Evolutionary conservation across 2,329 filamentous ascomycete species (phyloP).

Genomic region (Beauveria caledonica): DNA sequence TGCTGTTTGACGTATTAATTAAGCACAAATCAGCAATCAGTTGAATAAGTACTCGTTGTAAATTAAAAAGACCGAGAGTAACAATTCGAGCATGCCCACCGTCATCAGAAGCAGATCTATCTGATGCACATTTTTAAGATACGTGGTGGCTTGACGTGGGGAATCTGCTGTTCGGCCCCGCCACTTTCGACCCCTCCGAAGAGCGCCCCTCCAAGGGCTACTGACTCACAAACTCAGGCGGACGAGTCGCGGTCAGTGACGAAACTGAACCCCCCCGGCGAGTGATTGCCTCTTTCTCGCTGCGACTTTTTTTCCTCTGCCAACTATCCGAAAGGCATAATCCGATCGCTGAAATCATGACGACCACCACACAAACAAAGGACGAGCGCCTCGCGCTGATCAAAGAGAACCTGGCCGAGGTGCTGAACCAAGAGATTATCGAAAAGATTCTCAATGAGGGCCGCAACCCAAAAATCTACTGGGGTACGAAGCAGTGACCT

Average conservation of each 20-base stretch:
- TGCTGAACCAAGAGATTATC: slow-evolving; percentile 78
- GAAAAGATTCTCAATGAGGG: slow-evolving; percentile 63
- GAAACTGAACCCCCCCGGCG: neutral
- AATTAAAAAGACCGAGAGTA: neutral
- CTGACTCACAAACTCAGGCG: slow-evolving; percentile 6
- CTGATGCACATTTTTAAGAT: neutral
- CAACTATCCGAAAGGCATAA: neutral
- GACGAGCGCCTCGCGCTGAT: slow-evolving; percentile 67
- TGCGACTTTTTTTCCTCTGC: neutral
- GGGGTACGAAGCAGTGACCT: slow-evolving; percentile 44
- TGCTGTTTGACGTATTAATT: neutral
- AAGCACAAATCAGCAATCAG: neutral
- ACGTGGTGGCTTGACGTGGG: neutral
- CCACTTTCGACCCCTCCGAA: slow-evolving; percentile 7
- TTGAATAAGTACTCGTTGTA: neutral
- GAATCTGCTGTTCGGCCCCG: neutral
- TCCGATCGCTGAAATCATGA: neutral
- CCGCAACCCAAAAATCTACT: slow-evolving; percentile 71
- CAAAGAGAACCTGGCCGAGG: slow-evolving; percentile 70
- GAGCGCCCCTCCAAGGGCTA: neutral
- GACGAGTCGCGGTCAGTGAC: neutral
- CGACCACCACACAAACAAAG: slow-evolving; percentile 27
- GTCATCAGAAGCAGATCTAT: neutral
- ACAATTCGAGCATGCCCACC: neutral
- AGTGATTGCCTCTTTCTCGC: neutral